Conservation (phyloP, 306 rosid genomes). For the Ormosia emarginata region DNA sequence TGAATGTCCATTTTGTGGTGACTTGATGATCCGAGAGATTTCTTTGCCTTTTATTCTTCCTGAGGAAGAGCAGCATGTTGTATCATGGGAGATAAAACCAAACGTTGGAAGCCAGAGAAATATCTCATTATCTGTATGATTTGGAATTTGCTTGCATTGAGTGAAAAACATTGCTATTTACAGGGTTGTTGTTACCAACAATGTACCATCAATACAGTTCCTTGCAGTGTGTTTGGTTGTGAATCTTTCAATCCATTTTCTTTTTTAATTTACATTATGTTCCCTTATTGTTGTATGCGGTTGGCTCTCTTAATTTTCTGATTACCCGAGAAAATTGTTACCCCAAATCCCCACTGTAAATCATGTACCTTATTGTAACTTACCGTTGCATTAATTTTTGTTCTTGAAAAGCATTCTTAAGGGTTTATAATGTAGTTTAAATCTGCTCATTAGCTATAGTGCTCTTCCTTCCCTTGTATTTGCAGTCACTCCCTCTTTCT, state of each 20-base stretch:
- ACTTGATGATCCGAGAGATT: conserved; percentile 88
- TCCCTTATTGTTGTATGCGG: not conserved
- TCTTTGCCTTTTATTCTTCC: conserved; percentile 70
- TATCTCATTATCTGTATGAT: conserved; percentile 54
- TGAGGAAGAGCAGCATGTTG: conserved; percentile 63
- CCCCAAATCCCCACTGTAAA: conserved; percentile 16
- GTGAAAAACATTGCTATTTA: not conserved
- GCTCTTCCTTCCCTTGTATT: not conserved
- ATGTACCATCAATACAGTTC: not conserved
- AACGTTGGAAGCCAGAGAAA: conserved; percentile 69
- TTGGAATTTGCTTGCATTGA: not conserved
- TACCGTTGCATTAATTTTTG: not conserved
- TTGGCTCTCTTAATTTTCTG: not conserved
- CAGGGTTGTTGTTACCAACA: not conserved
- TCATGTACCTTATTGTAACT: not conserved
- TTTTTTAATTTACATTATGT: not conserved
- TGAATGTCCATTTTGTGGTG: conserved; percentile 96
- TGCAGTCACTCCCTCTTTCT: not conserved
- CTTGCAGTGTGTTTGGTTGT: conserved; percentile 10
- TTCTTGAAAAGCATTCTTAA: not conserved
- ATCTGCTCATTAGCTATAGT: not conserved
- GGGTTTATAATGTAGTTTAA: not conserved
- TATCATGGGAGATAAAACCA: conserved; percentile 81
- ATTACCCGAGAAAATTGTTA: not conserved
- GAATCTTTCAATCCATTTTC: not conserved